Evolutionary conservation across 495 filamentous ascomycete genomes (phyloP).

Genomic region (Letharia columbiana): DNA sequence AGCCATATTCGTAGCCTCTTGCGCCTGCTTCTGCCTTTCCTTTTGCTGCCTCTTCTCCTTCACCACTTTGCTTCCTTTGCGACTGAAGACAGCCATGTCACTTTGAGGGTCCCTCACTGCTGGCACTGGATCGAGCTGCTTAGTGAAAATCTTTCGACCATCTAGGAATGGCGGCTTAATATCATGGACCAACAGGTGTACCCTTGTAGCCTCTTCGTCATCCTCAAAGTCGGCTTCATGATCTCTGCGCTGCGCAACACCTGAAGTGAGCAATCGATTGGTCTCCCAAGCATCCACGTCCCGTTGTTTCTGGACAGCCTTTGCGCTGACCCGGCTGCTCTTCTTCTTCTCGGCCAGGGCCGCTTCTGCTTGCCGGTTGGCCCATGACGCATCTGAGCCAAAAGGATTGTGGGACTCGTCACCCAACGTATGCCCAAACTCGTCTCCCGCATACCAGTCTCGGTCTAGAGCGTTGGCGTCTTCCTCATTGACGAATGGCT

Average conservation of each 20-base stretch:
- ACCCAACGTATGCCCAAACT: conserved; percentile 67
- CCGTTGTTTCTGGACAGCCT: conserved; percentile 74
- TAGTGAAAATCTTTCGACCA: conserved; percentile 90
- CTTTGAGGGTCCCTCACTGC: conserved; percentile 92
- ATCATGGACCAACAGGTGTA: conserved; percentile 91
- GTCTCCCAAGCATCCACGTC: conserved; percentile 97
- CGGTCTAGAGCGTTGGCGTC: conserved; percentile 64
- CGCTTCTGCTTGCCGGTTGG: conserved; percentile 63
- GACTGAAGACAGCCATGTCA: conserved; percentile 97
- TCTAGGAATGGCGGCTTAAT: conserved; percentile 93
- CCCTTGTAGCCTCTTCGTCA: conserved; percentile 81
- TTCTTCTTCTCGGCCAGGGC: conserved; percentile 67
- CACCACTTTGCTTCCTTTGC: conserved; percentile 91
- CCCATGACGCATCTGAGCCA: conserved; percentile 57
- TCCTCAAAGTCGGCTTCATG: conserved; percentile 77
- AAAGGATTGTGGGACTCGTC: conserved; percentile 67
- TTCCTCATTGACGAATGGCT: conserved; percentile 38
- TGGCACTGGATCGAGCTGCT: conserved; percentile 90
- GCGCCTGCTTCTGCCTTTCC: conserved; percentile 89
- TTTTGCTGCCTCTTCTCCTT: conserved; percentile 84
- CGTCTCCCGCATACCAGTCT: conserved; percentile 79
- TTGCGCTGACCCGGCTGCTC: conserved; percentile 58
- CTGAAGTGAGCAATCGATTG: conserved; percentile 95
- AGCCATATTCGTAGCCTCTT: conserved; percentile 87
- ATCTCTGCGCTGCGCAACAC: conserved; percentile 83